A percentile compares a stretch with the other conserved stretches of the same genome.
These are phyloP conservation scores for Yamadazyma epiphylla DNA, from an alignment of 1,139 yeast genomes.

Conservation along the genomic window DNA sequence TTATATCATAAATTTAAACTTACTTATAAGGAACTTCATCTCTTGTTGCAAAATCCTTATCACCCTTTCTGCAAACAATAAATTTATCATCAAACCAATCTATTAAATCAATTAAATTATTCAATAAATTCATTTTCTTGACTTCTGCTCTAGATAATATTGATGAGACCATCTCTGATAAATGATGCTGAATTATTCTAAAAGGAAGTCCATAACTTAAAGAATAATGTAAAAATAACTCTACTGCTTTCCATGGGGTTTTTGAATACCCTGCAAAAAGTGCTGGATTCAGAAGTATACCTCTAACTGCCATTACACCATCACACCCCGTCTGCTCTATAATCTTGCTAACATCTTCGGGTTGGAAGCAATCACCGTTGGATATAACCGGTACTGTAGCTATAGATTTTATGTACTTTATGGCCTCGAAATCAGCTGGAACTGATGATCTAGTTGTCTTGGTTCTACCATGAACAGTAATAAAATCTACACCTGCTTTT, in stretches of 20 bases:
- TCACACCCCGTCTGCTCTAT: conserved; percentile 69
- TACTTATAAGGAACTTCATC: conserved; percentile 49
- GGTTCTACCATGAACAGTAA: conserved; percentile 92
- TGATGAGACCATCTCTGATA: conserved; percentile 78
- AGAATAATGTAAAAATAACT: conserved; percentile 74
- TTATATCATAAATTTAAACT: no score
- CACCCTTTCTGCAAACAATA: conserved; percentile 60
- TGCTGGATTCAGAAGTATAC: conserved; percentile 82
- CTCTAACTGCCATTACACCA: conserved; percentile 96
- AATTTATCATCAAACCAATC: conserved; percentile 81
- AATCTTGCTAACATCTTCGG: conserved; percentile 60
- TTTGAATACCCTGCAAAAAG: conserved; percentile 66
- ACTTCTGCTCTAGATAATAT: conserved; percentile 52
- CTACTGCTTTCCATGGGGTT: conserved; percentile 92
- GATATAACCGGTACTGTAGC: conserved; percentile 84
- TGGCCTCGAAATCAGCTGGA: conserved; percentile 83
- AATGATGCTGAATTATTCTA: conserved; percentile 80
- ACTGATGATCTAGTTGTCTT: conserved; percentile 78
- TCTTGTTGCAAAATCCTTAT: conserved; percentile 62
- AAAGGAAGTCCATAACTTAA: conserved; percentile 81
- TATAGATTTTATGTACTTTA: conserved; percentile 55
- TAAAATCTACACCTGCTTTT: conserved; percentile 86
- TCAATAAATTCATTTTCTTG: conserved; percentile 62
- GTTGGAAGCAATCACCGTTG: conserved; percentile 85
- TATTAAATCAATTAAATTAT: conserved; percentile 57